These are phyloP conservation scores for Beta lomatogona DNA, from an alignment of 179 eudicot species.

Conservation along the genomic window DNA sequence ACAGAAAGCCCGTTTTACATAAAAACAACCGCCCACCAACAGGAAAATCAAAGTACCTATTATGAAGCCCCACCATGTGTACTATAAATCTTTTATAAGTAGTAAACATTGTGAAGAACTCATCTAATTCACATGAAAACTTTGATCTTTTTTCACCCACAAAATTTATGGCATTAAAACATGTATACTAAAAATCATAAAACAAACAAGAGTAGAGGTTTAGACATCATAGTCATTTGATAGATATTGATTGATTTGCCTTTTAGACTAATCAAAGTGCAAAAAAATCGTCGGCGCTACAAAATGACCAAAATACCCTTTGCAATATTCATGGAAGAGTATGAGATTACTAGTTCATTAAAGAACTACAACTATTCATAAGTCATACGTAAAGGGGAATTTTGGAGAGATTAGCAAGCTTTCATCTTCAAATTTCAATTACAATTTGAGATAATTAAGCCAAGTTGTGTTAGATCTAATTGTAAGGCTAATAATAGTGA, in stretches of 20 bases:
- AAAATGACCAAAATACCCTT: constrained; percentile 40
- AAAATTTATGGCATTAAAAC: neutral
- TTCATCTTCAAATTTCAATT: constrained; percentile 20
- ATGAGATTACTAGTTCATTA: neutral
- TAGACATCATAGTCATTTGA: constrained; percentile 34
- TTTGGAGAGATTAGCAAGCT: constrained; percentile 26
- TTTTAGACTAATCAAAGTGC: constrained; percentile 33
- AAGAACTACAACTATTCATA: neutral
- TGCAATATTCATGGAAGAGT: neutral
- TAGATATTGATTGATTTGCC: constrained; percentile 25
- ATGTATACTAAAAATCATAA: neutral
- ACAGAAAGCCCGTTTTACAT: constrained; percentile 47
- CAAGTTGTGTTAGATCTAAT: constrained; percentile 35
- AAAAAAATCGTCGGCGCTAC: constrained; percentile 23
- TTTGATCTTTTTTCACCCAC: constrained; percentile 15
- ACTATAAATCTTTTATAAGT: neutral
- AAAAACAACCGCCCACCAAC: constrained; percentile 41
- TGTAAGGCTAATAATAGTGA: constrained; percentile 26
- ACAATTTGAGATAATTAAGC: constrained; percentile 13
- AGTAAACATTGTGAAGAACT: constrained; percentile 24
- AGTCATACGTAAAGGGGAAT: constrained; percentile 12
- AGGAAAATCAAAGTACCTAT: constrained; percentile 37
- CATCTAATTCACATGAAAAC: constrained; percentile 37
- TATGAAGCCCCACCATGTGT: constrained; percentile 46
- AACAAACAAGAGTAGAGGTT: constrained; percentile 21